Conservation (phyloP, 2,329 filamentous ascomycete species). For the Venturia carpophila region DNA sequence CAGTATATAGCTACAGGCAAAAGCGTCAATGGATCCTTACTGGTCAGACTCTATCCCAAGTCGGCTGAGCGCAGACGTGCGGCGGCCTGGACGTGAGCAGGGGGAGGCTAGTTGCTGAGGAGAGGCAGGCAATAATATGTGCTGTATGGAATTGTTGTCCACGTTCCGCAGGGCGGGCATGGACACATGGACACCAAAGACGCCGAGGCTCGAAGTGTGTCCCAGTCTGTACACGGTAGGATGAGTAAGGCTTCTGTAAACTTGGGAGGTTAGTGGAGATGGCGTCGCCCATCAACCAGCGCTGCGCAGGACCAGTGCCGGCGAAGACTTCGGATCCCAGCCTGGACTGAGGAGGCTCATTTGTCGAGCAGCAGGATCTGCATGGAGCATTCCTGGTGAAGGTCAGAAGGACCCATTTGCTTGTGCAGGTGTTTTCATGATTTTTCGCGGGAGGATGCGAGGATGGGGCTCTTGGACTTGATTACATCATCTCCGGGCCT, state of each 20-base stretch:
- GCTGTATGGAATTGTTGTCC: background rate
- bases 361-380: background rate
- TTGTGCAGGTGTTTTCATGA: background rate
- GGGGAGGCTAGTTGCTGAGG: background rate
- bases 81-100: background rate
- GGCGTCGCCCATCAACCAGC: background rate
- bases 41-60: background rate
- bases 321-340: background rate
- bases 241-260: slow-evolving; percentile 8
- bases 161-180: background rate
- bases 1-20: background rate
- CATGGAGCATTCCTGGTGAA: background rate
- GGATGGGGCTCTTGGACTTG: too few species aligned
- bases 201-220: background rate
- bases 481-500: background rate
- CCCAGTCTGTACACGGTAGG: background rate
- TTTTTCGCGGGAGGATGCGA: background rate
- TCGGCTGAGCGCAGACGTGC: background rate
- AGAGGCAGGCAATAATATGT: slow-evolving; percentile 2
- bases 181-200: background rate
- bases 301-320: background rate
- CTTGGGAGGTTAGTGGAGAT: background rate
- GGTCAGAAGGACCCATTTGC: background rate
- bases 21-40: background rate
- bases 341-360: background rate